Conservation (phyloP, 2,329 filamentous ascomycete genomes). For the Aspergillus spinulosporus region DNA sequence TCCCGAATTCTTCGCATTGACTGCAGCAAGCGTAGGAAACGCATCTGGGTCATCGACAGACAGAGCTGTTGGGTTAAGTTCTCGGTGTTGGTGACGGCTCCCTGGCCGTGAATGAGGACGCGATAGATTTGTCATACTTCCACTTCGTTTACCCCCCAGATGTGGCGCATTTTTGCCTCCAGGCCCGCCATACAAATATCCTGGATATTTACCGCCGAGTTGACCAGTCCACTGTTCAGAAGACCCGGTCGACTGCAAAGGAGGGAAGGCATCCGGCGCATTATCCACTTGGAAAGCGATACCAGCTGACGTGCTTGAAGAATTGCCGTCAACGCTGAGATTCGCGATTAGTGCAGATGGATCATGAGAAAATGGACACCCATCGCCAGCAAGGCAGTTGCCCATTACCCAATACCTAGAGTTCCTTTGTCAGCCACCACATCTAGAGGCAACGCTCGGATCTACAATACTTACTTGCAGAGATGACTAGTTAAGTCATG, state of each 20-base stretch:
- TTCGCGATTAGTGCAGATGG: slow-evolving; percentile 82
- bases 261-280: slow-evolving; percentile 75
- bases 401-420: slow-evolving; percentile 90
- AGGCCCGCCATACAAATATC: slow-evolving; percentile 45
- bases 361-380: slow-evolving; percentile 96
- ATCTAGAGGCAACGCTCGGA: not conserved
- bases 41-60: slow-evolving; percentile 92
- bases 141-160: slow-evolving; percentile 37
- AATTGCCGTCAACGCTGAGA: slow-evolving; percentile 63
- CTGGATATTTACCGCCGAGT: slow-evolving; percentile 44
- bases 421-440: slow-evolving; percentile 15
- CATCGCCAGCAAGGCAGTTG: slow-evolving; percentile 88
- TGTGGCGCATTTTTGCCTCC: slow-evolving; percentile 47
- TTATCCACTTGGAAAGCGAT: slow-evolving; percentile 76
- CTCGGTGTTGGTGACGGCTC: slow-evolving; percentile 73
- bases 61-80: slow-evolving; percentile 65
- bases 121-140: slow-evolving; percentile 57
- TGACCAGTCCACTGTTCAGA: slow-evolving; percentile 61
- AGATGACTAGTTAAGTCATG: slow-evolving; percentile 94
- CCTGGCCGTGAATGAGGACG: slow-evolving; percentile 78
- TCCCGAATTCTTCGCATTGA: slow-evolving; percentile 64
- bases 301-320: slow-evolving; percentile 53
- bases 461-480: slow-evolving; percentile 76
- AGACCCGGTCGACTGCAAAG: slow-evolving; percentile 63
- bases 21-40: slow-evolving; percentile 84